Evolutionary conservation across 441 rosid genomes (phyloP).

Genomic region (Erodium moschatum): DNA sequence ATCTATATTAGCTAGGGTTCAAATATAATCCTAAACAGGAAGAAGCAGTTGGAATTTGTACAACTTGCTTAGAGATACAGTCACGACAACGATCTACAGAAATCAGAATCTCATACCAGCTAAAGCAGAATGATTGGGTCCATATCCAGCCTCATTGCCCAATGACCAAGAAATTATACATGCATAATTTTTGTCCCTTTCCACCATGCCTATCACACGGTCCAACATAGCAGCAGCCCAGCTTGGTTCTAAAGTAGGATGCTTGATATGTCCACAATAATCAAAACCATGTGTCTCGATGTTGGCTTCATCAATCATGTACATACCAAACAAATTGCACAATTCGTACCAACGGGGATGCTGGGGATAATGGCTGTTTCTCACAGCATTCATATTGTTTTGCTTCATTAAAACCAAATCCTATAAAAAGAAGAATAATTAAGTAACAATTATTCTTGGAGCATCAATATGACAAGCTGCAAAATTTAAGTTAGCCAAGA

Average conservation of each 20-base stretch:
- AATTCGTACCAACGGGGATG: constrained; percentile 97
- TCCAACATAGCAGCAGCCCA: constrained; percentile 96
- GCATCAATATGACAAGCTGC: constrained; percentile 15
- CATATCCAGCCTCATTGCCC: constrained; percentile 90
- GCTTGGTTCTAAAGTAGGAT: constrained; percentile 72
- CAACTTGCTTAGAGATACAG: constrained; percentile 9
- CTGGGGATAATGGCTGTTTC: constrained; percentile 98
- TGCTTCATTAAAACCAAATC: constrained; percentile 92
- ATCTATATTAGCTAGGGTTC: not conserved
- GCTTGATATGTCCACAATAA: constrained; percentile 68
- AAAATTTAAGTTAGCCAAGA: constrained; percentile 15
- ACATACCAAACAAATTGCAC: constrained; percentile 91
- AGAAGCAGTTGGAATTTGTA: constrained; percentile 6
- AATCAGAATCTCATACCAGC: constrained; percentile 51
- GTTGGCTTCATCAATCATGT: constrained; percentile 98
- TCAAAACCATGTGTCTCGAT: constrained; percentile 94
- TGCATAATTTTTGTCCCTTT: constrained; percentile 91
- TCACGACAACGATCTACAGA: constrained; percentile 6
- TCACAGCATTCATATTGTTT: constrained; percentile 84
- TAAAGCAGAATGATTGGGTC: constrained; percentile 94
- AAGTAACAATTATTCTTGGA: constrained; percentile 8
- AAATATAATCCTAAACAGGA: not conserved
- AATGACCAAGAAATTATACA: constrained; percentile 91
- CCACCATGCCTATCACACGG: constrained; percentile 96
- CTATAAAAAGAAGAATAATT: constrained; percentile 34